Percentiles rank a stretch among this genome's conserved stretches.
These are phyloP conservation scores for Fusarium sp. DNA, from an alignment of 2,329 filamentous ascomycete genomes.

Conservation along the genomic window DNA sequence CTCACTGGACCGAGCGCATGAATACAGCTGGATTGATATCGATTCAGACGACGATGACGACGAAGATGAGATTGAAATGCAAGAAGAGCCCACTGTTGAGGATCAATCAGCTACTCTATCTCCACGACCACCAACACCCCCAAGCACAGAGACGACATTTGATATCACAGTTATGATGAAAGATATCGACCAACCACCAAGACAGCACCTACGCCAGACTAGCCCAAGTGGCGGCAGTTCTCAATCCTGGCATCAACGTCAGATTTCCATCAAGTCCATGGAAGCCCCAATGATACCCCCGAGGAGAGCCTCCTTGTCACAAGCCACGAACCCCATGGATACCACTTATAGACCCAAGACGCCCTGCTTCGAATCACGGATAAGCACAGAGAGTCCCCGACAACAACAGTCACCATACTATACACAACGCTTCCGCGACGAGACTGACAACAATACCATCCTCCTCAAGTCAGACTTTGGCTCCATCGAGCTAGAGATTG, in stretches of 20 bases:
- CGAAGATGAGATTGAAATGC: conserved; percentile 31
- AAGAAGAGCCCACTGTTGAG: conserved; percentile 12
- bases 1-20: conserved; percentile 32
- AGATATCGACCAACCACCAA: neutral
- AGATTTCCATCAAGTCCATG: conserved; percentile 29
- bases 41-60: conserved; percentile 49
- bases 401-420: conserved; percentile 18
- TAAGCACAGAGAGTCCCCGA: conserved; percentile 14
- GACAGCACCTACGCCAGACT: conserved; percentile 4
- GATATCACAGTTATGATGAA: conserved; percentile 34
- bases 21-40: conserved; percentile 53
- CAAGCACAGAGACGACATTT: conserved; percentile 33
- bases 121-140: conserved; percentile 48
- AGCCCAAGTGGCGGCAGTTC: conserved; percentile 3
- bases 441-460: conserved; percentile 33
- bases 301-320: conserved; percentile 32
- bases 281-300: conserved; percentile 38
- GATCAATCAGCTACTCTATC: conserved; percentile 39
- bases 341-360: conserved; percentile 16
- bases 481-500: conserved; percentile 31
- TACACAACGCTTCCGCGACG: conserved; percentile 30
- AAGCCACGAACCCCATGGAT: conserved; percentile 19
- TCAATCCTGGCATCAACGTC: conserved; percentile 12
- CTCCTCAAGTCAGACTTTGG: conserved; percentile 36
- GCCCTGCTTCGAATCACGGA: conserved; percentile 19